Evolutionary conservation across 139 green algal species (phyloP).

Genomic region (Micractinium sp.): DNA sequence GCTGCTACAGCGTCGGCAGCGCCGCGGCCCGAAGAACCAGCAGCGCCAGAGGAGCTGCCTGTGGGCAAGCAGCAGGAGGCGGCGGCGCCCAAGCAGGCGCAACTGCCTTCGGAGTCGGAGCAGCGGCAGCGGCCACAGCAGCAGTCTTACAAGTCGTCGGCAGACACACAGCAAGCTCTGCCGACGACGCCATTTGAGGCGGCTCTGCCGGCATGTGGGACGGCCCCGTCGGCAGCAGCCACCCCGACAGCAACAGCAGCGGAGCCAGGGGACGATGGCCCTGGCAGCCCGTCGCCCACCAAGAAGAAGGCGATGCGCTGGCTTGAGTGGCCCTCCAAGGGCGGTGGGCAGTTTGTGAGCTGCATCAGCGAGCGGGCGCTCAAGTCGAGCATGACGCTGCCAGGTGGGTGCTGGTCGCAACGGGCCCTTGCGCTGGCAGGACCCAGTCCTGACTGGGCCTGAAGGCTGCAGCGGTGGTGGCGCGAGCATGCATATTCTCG

Average conservation of each 20-base stretch:
- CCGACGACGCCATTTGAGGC: neutral
- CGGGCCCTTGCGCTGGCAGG: no score
- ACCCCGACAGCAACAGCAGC: neutral
- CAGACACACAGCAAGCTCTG: neutral
- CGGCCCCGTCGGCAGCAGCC: neutral
- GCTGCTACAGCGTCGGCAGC: neutral
- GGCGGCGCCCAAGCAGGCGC: neutral
- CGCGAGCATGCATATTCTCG: no score
- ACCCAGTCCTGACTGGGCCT: no score
- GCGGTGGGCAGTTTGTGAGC: conserved; percentile 6
- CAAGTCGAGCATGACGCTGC: conserved; percentile 22
- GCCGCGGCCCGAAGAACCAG: neutral
- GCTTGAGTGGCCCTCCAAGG: conserved; percentile 16
- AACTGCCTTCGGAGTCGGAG: no score
- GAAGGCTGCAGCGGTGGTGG: no score
- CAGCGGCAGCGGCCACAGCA: neutral
- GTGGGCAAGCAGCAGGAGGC: neutral
- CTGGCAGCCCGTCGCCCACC: neutral
- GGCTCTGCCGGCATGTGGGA: neutral
- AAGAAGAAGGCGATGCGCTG: conserved; percentile 18
- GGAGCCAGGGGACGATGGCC: neutral
- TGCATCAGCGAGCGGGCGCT: conserved; percentile 1
- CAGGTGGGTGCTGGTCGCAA: neutral
- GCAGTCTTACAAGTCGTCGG: neutral
- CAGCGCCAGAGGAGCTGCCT: conserved; percentile 1